phyloP scores from a whole-genome alignment of 768 basidiomycete species.

The Amanita rimosa region DNA sequence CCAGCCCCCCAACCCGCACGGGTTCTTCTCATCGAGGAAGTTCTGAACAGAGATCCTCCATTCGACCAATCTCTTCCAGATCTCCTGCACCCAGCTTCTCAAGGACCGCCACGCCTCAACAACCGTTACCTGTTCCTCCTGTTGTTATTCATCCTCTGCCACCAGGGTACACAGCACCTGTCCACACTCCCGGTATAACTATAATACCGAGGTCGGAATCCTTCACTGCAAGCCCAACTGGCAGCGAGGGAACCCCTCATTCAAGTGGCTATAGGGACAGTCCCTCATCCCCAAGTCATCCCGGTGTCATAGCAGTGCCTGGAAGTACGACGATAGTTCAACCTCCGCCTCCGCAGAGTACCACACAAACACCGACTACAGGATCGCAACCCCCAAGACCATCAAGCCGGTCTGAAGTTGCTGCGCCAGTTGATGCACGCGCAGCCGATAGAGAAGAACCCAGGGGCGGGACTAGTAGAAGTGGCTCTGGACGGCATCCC shows the following conservation, averaged over 20 bases:
- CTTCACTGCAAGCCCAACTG: not conserved
- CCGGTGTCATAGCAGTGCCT: not conserved
- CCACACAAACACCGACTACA: not conserved
- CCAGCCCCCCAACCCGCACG: not conserved
- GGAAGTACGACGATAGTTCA: not conserved
- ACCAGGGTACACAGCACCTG: not conserved
- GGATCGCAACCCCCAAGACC: not conserved
- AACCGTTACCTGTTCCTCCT: not conserved
- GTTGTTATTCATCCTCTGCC: conserved; percentile 8
- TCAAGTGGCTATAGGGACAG: not conserved
- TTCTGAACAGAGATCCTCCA: not conserved
- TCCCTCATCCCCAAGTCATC: not conserved
- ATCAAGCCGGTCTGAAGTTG: not conserved
- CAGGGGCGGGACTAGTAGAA: conserved; percentile 4
- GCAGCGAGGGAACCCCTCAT: not conserved
- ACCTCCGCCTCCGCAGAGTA: not conserved
- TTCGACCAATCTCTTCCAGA: not conserved
- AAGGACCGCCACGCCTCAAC: conserved; percentile 8
- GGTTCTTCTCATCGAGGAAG: not conserved
- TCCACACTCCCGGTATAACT: no score
- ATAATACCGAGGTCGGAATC: not conserved
- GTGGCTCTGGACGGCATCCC: not conserved
- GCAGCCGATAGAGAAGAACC: no score
- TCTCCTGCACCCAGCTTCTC: not conserved
- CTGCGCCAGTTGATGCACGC: no score